Percentiles rank a stretch among this genome's conserved stretches.
Evolutionary conservation across 192 early-diverging fungal genomes (phyloP).

Genomic region (Coemansia sp.): DNA sequence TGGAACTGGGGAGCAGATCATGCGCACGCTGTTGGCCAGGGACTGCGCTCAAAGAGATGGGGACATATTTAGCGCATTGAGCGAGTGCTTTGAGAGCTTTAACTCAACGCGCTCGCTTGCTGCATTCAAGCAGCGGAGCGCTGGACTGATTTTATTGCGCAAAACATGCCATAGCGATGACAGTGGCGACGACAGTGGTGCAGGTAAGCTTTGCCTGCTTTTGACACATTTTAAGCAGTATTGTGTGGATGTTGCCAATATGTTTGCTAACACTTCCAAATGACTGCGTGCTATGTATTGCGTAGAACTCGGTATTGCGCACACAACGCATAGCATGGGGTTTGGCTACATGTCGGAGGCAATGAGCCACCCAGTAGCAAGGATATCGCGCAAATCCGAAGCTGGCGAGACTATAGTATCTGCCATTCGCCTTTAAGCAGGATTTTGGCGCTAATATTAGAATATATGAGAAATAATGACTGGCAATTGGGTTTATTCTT

Average conservation of each 20-base stretch:
- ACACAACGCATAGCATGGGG: slow-evolving; percentile 80
- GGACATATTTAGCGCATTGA: slow-evolving; percentile 20
- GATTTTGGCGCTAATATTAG: not conserved
- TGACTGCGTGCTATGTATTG: slow-evolving; percentile 5
- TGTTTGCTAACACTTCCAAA: no score
- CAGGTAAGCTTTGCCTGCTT: slow-evolving; percentile 11
- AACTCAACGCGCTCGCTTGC: slow-evolving; percentile 4
- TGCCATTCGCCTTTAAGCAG: slow-evolving; percentile 16
- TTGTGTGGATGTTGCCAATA: slow-evolving; percentile 62
- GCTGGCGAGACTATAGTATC: not conserved
- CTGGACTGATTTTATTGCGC: slow-evolving; percentile 31
- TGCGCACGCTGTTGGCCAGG: slow-evolving; percentile 69
- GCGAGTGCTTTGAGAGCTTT: slow-evolving; percentile 19
- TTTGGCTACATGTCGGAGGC: slow-evolving; percentile 35
- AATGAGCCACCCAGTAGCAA: slow-evolving; percentile 24
- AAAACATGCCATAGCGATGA: not conserved
- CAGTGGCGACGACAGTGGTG: not conserved
- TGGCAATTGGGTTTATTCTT: not conserved
- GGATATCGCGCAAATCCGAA: slow-evolving; percentile 33
- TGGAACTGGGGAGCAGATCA: slow-evolving; percentile 86
- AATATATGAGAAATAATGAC: not conserved
- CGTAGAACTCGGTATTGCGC: slow-evolving; percentile 69
- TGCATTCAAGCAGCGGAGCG: slow-evolving; percentile 10
- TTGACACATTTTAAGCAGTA: slow-evolving; percentile 63
- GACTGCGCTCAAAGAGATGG: slow-evolving; percentile 53